Base-by-base conservation (phyloP, 257 asterid species). In the Buddleja alternifolia region DNA sequence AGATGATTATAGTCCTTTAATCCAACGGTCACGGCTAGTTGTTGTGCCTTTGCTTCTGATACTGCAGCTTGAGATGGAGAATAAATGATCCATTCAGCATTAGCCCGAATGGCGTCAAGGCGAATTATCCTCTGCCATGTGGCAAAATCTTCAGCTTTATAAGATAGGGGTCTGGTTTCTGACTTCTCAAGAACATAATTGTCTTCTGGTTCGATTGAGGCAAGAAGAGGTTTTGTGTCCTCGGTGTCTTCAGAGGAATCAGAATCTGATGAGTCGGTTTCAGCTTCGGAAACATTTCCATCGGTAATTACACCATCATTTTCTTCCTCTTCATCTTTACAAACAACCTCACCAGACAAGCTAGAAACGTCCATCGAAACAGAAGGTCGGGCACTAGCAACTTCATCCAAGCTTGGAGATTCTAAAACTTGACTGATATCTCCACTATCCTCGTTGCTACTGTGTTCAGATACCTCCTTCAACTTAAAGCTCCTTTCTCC, bases 101-200 rank as follows among this genome's bases (percentile, higher is more conserved):
- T 86, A 7, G 95, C 91, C 25, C 98, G 94, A 60, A 90, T 51
- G 32, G 97, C 96, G 63, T 92, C 98, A 0, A 92, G 83, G 66
- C 98, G 93, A n/a, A 92, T 92, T 77, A 92, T 92, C 56, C 90
- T 75, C 76, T 86, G 96, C 98, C 97, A 92, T 12, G 93, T 79
- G 47, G 82, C 66, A 24, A 88, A 92, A 80, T 92, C 87, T 80
- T 90, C 96, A 11, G 75, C 63, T 21, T 78, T 77, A 44, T 74
- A 73, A 64, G 82, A 64, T 14, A 56, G 54, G 9, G 75, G 67
- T 67, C 39, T 70, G 44, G 69, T 39, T 73, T 75, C 90, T 53
- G 78, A 58, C 65, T 59, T 74, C 58, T 56, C 39, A 14, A 62
- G 80, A 71, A 60, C 66, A 60, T 73, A 58, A 36, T 53, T 36